Base-by-base conservation (phyloP, 148 eudicot species). In the Cornus suecica region DNA sequence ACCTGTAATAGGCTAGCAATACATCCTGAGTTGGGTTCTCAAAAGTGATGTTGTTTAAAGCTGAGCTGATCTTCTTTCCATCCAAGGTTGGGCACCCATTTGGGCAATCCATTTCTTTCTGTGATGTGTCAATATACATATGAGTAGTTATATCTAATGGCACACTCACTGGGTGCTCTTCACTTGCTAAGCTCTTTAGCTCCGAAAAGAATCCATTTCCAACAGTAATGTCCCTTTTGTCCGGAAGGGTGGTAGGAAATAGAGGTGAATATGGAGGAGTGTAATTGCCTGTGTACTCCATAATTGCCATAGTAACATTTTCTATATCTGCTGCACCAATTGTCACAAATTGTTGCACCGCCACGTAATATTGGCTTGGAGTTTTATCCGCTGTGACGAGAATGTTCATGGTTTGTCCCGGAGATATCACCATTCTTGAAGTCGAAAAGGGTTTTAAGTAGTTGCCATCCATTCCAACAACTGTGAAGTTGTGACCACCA, bases 221-320 rank as follows among this genome's bases (percentile, higher is more conserved):
- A 3, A 34, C 28, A 0, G 15, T 34, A 29, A 30, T 28, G 34
- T 15, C 20, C 8, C 9, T 15, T 20, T 65, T 20, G 7, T 11
- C 7, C 0, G 68, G 68, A 28, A 65, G 37, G 1, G 1, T 16
- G 0, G n/a, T 3, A 15, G 68, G 68, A 20, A 29, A 65, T 5
- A 65, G 5, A 1, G 42, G 74, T 10, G 45, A 52, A 48, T 26
- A 16, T 2, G 74, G 34, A n/a, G 65, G 65, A 29, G 65, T 56
- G 8, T 71, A 54, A 26, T 71, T 56, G 13, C 65, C 73, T 42
- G 6, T 71, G 74, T 71, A 71, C n/a, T 52, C 74, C 7, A 71
- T 28, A 30, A 71, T 30, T 4, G 74, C 74, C 0, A 45, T 56
- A 23, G 65, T 51, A 24, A 63, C 29, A 25, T 24, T 26, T 24